Evolutionary conservation across 495 filamentous ascomycete species (phyloP).

Genomic region (Lophiostoma macrostomum): DNA sequence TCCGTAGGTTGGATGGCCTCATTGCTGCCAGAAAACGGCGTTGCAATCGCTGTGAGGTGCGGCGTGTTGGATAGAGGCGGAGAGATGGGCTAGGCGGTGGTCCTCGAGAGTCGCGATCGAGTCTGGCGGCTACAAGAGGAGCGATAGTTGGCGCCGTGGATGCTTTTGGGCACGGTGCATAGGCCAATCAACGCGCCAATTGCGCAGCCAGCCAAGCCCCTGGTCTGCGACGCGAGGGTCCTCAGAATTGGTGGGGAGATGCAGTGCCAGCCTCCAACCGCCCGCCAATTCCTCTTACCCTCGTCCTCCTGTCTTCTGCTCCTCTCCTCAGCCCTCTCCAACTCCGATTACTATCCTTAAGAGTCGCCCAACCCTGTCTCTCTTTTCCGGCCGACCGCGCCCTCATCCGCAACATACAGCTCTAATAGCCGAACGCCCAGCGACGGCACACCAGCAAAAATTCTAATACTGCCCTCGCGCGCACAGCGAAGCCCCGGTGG

Average conservation of each 20-base stretch:
- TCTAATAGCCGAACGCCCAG: background rate
- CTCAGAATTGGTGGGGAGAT: conserved; percentile 30
- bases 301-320: conserved; percentile 17
- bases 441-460: background rate
- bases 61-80: conserved; percentile 23
- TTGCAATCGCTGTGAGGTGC: too few species aligned
- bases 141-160: conserved; percentile 26
- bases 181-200: conserved; percentile 15
- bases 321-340: conserved; percentile 18
- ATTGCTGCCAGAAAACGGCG: background rate
- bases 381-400: conserved; percentile 7
- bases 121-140: conserved; percentile 13
- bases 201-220: conserved; percentile 23
- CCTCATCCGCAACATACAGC: background rate
- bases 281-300: conserved; percentile 21
- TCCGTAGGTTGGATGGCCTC: background rate
- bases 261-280: conserved; percentile 25
- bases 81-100: conserved; percentile 6
- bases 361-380: conserved; percentile 19
- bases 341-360: conserved; percentile 31
- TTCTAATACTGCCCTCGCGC: background rate
- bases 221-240: conserved; percentile 21
- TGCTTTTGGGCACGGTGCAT: conserved; percentile 9
- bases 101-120: background rate
- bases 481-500: conserved; percentile 19